Conservation (phyloP, 163 green algal genomes). For the Picocystis sp. region DNA sequence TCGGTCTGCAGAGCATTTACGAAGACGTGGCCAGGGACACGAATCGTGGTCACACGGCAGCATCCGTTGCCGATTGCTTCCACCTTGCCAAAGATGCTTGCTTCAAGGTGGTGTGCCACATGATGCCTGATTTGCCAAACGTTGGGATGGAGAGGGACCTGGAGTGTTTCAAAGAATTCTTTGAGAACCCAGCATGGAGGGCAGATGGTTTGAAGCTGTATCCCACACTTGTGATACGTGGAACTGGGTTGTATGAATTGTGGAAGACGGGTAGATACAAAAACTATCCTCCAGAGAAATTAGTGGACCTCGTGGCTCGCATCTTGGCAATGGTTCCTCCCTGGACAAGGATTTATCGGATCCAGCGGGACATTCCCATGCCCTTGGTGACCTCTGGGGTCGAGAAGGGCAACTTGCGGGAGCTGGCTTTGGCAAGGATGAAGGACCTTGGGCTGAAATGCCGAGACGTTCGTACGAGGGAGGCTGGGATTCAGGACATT, state of each 20-base stretch:
- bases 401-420: conserved; percentile 81
- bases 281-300: conserved; percentile 50
- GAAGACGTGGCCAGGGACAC: conserved; percentile 93
- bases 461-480: conserved; percentile 52
- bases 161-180: conserved; percentile 26
- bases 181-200: too few species aligned
- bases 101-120: conserved; percentile 72
- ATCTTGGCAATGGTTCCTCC: conserved; percentile 81
- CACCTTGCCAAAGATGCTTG: conserved; percentile 55
- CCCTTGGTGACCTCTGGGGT: conserved; percentile 72
- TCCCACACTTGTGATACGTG: conserved; percentile 90
- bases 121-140: conserved; percentile 97
- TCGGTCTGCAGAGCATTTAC: conserved; percentile 85
- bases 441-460: conserved; percentile 70
- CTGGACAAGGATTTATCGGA: conserved; percentile 85
- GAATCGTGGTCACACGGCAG: conserved; percentile 90
- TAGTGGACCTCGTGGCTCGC: conserved; percentile 73
- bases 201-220: conserved; percentile 82
- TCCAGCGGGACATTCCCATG: conserved; percentile 97
- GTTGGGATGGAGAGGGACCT: conserved; percentile 92
- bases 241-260: conserved; percentile 94
- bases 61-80: conserved; percentile 80
- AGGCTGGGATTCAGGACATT: conserved; percentile 93
- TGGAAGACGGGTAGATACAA: conserved; percentile 89
- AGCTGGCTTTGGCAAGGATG: conserved; percentile 84